Base-by-base conservation (phyloP, 2,329 filamentous ascomycete species). In the Colletotrichum neosansevieriae region DNA sequence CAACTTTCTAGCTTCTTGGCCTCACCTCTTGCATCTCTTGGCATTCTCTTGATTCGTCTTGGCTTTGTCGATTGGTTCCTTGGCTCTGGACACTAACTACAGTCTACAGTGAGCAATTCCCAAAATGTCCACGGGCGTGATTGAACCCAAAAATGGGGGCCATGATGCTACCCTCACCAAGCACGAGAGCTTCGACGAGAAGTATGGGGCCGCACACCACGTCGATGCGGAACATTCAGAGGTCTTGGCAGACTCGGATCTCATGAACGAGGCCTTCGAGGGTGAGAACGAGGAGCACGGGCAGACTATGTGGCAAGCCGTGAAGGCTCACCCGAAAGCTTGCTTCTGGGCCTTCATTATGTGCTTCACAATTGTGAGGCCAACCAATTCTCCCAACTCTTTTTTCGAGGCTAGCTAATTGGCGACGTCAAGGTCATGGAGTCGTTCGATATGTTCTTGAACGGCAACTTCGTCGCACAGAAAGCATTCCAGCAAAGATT, bases 311-410 rank as follows among this genome's bases (percentile, higher is more conserved):
- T 78, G 80, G 74, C 71, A 76, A 50, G 79, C 81, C 1, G 76
- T 76, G 34, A 77, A 78, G 71, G 75, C 70, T 0, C 80, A 84
- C 58, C 83, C 83, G 19, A 79, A 78, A 78, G 83, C 83, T 56
- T 80, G 79, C 32, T 75, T 82, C 17, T 85, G 83, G 82, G 82
- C 81, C 0, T 83, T 84, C 54, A 75, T 78, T 72, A 84, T 84
- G 81, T 85, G 80, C 53, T 85, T 81, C 72, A 84, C 83, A 4
- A 85, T 85, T 73, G 83, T 84, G 53, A 77, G 82, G 15, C 21
- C 21, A 12, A 29, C 24, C 24, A 29, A 29, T 0, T n/a, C 10
- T 17, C 50, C 32, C 34, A 15, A 32, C 29, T 53, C 50, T 15
- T n/a, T 15, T n/a, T 21, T 1, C 3, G 15, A 6, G 29, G 9